Percentiles rank a stretch among this genome's conserved stretches.
Conservation (phyloP, 192 early-diverging fungal genomes). For the Podila epigama region DNA sequence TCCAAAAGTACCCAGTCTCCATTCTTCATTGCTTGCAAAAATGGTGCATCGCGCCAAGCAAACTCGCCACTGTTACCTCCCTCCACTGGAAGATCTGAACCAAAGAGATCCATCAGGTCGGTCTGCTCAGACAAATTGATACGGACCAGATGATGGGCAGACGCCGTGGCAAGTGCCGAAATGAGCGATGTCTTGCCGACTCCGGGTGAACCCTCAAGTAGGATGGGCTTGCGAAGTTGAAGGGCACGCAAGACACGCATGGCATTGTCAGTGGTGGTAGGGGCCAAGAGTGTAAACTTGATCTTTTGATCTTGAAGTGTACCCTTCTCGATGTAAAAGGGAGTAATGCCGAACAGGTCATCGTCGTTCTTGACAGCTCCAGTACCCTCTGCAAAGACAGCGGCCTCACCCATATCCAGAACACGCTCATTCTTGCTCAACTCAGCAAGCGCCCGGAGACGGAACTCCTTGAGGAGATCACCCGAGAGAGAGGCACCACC, state of each 20-base stretch:
- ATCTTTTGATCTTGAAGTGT: constrained; percentile 53
- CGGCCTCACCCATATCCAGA: constrained; percentile 28
- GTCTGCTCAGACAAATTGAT: constrained; percentile 99
- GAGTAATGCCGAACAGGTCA: constrained; percentile 72
- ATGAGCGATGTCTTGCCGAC: constrained; percentile 97
- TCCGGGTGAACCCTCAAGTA: constrained; percentile 97
- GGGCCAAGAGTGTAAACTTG: constrained; percentile 86
- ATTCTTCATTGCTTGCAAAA: constrained; percentile 92
- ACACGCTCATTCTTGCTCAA: constrained; percentile 54
- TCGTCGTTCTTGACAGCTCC: constrained; percentile 29
- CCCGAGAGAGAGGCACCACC: constrained; percentile 58
- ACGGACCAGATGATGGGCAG: constrained; percentile 88
- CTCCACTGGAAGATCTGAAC: constrained; percentile 95
- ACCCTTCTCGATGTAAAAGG: constrained; percentile 83
- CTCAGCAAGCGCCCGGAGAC: constrained; percentile 52
- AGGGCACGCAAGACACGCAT: constrained; percentile 87
- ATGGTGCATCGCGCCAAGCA: constrained; percentile 98
- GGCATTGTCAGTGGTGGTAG: constrained; percentile 90
- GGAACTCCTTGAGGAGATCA: constrained; percentile 57
- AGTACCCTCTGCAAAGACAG: constrained; percentile 49
- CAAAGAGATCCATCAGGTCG: constrained; percentile 98
- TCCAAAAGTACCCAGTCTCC: constrained; percentile 98
- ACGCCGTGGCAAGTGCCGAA: constrained; percentile 75
- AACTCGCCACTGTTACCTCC: constrained; percentile 86
- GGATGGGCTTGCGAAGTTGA: constrained; percentile 89